Evolutionary conservation across 2,329 filamentous ascomycete genomes (phyloP).

Genomic region (Colletotrichum karsti): DNA sequence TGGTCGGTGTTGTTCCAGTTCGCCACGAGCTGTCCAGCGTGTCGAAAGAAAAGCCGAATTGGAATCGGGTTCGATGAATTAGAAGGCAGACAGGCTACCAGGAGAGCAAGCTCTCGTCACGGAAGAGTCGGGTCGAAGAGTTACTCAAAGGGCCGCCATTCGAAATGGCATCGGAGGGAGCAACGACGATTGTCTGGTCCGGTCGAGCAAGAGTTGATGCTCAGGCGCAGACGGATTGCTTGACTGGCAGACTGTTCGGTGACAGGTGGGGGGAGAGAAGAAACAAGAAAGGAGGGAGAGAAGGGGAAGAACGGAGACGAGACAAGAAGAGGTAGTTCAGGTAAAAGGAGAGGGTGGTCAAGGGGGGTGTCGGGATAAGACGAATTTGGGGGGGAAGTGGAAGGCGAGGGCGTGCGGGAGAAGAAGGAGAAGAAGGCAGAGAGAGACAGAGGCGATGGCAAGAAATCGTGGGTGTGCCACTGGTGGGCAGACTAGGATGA

Average conservation of each 20-base stretch:
- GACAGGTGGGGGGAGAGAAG: slow-evolving; percentile 29
- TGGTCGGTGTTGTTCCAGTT: not conserved
- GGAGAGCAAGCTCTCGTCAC: slow-evolving; percentile 27
- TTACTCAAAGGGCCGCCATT: slow-evolving; percentile 26
- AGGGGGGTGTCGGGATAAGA: slow-evolving; percentile 20
- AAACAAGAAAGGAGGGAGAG: slow-evolving; percentile 21
- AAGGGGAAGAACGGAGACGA: slow-evolving; percentile 20
- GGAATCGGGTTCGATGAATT: not conserved
- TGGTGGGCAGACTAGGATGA: slow-evolving; percentile 15
- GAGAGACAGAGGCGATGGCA: not conserved
- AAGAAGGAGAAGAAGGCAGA: not conserved
- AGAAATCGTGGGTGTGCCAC: slow-evolving; percentile 17
- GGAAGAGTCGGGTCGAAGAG: slow-evolving; percentile 12
- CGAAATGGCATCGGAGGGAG: slow-evolving; percentile 7
- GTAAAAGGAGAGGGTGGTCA: slow-evolving; percentile 22
- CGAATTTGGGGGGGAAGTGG: not conserved
- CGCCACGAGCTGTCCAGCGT: slow-evolving; percentile 17
- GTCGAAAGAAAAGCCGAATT: slow-evolving; percentile 2
- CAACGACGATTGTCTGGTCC: slow-evolving; percentile 19
- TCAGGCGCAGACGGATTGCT: slow-evolving; percentile 24
- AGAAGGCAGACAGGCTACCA: not conserved
- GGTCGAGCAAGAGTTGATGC: slow-evolving; percentile 18
- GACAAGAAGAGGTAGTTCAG: slow-evolving; percentile 27
- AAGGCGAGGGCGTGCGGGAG: not conserved
- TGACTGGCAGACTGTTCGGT: slow-evolving; percentile 23